A percentile compares a stretch with the other conserved stretches of the same genome.
Evolutionary conservation across 306 rosid species (phyloP).

Genomic region (Glycine latifolia): DNA sequence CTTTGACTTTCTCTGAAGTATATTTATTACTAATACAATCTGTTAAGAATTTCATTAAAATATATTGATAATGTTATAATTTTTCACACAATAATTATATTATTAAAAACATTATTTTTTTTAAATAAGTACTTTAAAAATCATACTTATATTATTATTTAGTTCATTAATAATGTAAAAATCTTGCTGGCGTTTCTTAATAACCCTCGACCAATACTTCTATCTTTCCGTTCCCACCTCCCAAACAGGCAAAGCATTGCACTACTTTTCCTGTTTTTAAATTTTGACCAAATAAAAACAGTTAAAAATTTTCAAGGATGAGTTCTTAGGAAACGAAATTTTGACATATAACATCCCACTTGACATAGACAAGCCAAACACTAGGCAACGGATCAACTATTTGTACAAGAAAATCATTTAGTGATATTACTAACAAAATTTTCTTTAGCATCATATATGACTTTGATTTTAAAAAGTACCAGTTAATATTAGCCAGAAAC

Average conservation of each 20-base stretch:
- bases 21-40: too few species aligned
- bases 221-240: too few species aligned
- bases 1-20: not conserved
- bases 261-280: too few species aligned
- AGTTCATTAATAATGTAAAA: too few species aligned
- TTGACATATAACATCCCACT: not conserved
- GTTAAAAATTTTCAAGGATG: too few species aligned
- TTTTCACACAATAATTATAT: not conserved
- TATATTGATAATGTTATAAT: not conserved
- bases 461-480: slow-evolving; percentile 21
- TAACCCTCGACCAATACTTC: too few species aligned
- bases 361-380: slow-evolving; percentile 6
- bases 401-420: slow-evolving; percentile 16
- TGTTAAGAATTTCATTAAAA: not conserved
- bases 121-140: not conserved
- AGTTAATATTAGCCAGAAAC: slow-evolving; percentile 17
- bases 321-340: too few species aligned
- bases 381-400: slow-evolving; percentile 9
- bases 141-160: not conserved
- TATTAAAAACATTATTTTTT: not conserved
- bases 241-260: too few species aligned
- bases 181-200: too few species aligned
- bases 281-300: too few species aligned
- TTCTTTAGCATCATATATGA: slow-evolving; percentile 8
- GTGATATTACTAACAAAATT: slow-evolving; percentile 8